Percentiles rank a stretch among this genome's conserved stretches.
phyloP scores from a whole-genome alignment of 2,329 filamentous ascomycete species.

The Septoria linicola region DNA sequence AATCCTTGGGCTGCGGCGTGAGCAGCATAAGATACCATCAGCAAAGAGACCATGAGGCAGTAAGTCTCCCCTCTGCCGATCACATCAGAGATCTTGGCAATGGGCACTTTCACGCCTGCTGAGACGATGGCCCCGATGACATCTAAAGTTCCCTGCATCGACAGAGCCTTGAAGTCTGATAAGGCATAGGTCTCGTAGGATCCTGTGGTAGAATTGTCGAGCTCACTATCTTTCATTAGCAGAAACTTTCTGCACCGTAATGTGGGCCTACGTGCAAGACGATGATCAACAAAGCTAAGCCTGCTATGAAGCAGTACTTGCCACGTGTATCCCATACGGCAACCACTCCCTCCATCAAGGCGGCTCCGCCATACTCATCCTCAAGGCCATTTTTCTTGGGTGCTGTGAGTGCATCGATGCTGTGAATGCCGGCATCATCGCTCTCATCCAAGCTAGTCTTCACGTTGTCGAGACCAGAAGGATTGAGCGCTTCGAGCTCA shows the following conservation, averaged over 20 bases:
- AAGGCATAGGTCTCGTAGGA: constrained; percentile 46
- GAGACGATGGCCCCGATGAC: constrained; percentile 43
- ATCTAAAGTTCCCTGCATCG: constrained; percentile 39
- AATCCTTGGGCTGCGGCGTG: constrained; percentile 40
- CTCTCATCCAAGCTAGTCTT: constrained; percentile 1
- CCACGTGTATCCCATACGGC: constrained; percentile 9
- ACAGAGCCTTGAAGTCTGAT: constrained; percentile 42
- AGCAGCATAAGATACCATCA: constrained; percentile 42
- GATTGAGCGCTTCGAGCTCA: constrained; percentile 4
- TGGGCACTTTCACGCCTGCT: constrained; percentile 44
- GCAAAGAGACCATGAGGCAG: constrained; percentile 37
- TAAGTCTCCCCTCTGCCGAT: constrained; percentile 44
- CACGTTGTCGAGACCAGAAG: background rate
- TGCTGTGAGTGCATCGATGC: background rate
- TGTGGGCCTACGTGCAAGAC: background rate
- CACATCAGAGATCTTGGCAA: constrained; percentile 47
- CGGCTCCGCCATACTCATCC: constrained; percentile 12
- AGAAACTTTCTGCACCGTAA: background rate
- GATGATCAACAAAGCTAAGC: constrained; percentile 9
- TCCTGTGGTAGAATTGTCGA: constrained; percentile 41
- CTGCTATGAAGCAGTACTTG: constrained; percentile 7
- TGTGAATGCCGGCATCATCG: background rate
- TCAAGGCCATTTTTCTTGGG: constrained; percentile 1
- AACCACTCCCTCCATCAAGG: constrained; percentile 15
- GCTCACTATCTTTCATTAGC: constrained; percentile 30